Evolutionary conservation across 768 basidiomycete genomes (phyloP).

Genomic region (Rhizopogon vesiculosus): DNA sequence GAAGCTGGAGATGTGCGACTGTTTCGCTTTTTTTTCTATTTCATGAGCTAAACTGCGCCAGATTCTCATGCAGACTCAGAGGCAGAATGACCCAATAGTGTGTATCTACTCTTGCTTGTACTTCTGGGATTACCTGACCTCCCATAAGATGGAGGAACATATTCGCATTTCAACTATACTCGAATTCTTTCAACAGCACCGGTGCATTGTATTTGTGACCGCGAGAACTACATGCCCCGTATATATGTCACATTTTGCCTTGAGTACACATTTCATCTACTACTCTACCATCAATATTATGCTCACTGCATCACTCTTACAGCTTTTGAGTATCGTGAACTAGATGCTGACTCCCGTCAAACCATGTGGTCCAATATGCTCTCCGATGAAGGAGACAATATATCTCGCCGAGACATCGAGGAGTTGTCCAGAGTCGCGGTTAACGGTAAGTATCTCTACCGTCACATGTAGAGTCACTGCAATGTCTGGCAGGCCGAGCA

Average conservation of each 20-base stretch:
- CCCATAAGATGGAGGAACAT: background rate
- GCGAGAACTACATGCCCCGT: background rate
- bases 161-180: background rate
- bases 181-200: background rate
- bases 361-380: background rate
- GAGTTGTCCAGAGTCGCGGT: background rate
- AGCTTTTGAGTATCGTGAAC: background rate
- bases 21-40: background rate
- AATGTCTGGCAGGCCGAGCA: background rate
- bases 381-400: background rate
- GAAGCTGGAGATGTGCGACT: background rate
- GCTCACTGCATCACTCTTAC: background rate
- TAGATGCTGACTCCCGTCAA: background rate
- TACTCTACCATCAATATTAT: too few species aligned
- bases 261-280: background rate
- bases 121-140: background rate
- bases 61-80: background rate
- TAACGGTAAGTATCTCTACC: background rate
- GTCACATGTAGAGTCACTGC: background rate
- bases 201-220: background rate
- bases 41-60: background rate
- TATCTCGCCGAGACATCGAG: background rate
- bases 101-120: background rate
- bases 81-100: background rate
- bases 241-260: background rate